A percentile compares a stretch with the other conserved stretches of the same genome.
Evolutionary conservation across 1,284 basidiomycete genomes (phyloP).

Genomic region (Tylopilus sp.): DNA sequence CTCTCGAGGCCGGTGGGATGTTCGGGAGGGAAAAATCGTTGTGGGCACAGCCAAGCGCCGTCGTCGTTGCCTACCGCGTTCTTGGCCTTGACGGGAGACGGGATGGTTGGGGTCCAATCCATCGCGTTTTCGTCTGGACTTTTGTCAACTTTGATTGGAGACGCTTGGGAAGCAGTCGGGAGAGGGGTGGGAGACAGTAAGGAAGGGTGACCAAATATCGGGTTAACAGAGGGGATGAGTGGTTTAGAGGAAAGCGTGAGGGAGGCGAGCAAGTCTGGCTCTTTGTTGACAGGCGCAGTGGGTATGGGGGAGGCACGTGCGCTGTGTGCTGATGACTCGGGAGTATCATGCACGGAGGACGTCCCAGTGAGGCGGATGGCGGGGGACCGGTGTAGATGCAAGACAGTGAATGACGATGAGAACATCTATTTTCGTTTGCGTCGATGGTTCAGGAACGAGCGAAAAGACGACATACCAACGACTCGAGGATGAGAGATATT

Average conservation of each 20-base stretch:
- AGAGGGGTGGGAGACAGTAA: constrained; percentile 26
- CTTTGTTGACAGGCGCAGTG: constrained; percentile 36
- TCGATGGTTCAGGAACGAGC: constrained; percentile 5
- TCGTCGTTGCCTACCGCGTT: constrained; percentile 31
- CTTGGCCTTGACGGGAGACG: constrained; percentile 26
- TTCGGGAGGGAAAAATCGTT: constrained; percentile 72
- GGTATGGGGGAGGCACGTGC: constrained; percentile 26
- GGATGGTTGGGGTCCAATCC: constrained; percentile 65
- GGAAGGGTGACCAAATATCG: constrained; percentile 69
- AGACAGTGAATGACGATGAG: constrained; percentile 45
- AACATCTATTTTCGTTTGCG: constrained; percentile 42
- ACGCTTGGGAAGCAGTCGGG: constrained; percentile 17
- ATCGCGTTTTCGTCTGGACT: constrained; percentile 51
- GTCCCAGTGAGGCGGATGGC: constrained; percentile 61
- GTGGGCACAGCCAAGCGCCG: constrained; percentile 56
- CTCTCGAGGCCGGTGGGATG: constrained; percentile 73
- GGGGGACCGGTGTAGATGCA: constrained; percentile 62
- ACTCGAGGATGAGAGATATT: constrained; percentile 44
- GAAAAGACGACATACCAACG: constrained; percentile 42
- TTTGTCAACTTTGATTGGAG: constrained; percentile 25
- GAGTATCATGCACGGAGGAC: constrained; percentile 38
- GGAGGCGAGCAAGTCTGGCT: constrained; percentile 57
- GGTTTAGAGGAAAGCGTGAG: constrained; percentile 65
- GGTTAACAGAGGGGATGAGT: constrained; percentile 40
- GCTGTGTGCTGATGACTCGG: constrained; percentile 25